Evolutionary conservation across 257 asterid genomes (phyloP).

Genomic region (Marsdenia floribunda): DNA sequence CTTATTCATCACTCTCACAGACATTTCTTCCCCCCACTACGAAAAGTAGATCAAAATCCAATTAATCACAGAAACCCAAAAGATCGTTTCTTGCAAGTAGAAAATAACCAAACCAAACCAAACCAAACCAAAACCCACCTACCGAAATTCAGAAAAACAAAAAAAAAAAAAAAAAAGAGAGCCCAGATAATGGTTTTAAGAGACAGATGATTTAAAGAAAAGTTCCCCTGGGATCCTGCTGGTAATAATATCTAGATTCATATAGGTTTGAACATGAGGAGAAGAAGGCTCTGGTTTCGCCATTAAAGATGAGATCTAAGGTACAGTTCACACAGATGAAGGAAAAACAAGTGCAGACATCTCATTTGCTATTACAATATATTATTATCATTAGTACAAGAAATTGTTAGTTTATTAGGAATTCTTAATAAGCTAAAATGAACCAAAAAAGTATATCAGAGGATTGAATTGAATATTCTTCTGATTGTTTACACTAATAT

Average conservation of each 20-base stretch:
- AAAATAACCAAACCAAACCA: background rate
- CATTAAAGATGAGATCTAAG: conserved; percentile 35
- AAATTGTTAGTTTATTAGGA: conserved; percentile 13
- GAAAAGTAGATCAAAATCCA: background rate
- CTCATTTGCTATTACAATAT: conserved; percentile 13
- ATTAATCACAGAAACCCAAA: background rate
- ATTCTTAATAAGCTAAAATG: conserved; percentile 24
- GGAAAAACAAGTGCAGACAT: conserved; percentile 22
- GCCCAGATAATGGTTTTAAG: background rate
- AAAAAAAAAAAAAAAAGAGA: no score
- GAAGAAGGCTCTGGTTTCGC: conserved; percentile 3
- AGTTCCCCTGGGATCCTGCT: conserved; percentile 9
- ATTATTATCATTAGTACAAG: conserved; percentile 13
- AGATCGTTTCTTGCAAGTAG: background rate
- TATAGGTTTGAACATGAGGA: background rate
- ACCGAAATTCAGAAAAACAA: background rate
- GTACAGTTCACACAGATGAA: conserved; percentile 9
- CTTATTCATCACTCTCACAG: conserved; percentile 37
- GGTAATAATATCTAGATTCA: conserved; percentile 12
- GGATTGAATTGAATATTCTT: conserved; percentile 36
- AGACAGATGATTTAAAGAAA: conserved; percentile 17
- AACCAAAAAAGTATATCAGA: conserved; percentile 21
- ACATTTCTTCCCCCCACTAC: conserved; percentile 23
- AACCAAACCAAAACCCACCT: conserved; percentile 4
- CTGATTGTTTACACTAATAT: conserved; percentile 18